Evolutionary conservation across 1,284 basidiomycete species (phyloP).

Genomic region (Tetrapyrgos nigripes): DNA sequence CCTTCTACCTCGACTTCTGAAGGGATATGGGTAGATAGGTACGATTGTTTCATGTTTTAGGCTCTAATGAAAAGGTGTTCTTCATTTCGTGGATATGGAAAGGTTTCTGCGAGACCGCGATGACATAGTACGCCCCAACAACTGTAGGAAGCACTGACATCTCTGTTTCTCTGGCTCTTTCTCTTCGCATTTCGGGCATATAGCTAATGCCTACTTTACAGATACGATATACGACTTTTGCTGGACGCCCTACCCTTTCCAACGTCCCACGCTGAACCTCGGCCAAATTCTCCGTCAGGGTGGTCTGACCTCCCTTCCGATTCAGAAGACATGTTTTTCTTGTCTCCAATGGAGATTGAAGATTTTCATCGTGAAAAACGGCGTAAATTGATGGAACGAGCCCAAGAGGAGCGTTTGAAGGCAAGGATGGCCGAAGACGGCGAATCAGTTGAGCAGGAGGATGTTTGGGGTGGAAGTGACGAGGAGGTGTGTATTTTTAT

Average conservation of each 20-base stretch:
- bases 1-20: not conserved
- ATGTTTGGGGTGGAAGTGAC: constrained; percentile 72
- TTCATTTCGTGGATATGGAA: not conserved
- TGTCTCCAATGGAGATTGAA: constrained; percentile 68
- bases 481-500: constrained; percentile 63
- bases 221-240: constrained; percentile 82
- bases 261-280: not conserved
- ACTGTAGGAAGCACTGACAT: not conserved
- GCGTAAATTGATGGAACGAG: constrained; percentile 61
- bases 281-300: constrained; percentile 57
- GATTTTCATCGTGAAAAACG: constrained; percentile 74
- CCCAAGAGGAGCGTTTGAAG: constrained; percentile 66
- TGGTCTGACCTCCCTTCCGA: constrained; percentile 88
- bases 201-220: constrained; percentile 38
- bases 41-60: constrained; percentile 9
- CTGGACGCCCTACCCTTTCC: constrained; percentile 53
- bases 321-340: constrained; percentile 81
- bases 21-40: constrained; percentile 29
- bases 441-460: constrained; percentile 44
- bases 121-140: not conserved
- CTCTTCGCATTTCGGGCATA: constrained; percentile 14
- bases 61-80: not conserved
- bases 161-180: constrained; percentile 17
- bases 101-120: not conserved
- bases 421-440: constrained; percentile 58